A percentile compares a stretch with the other conserved stretches of the same genome.
Evolutionary conservation across 1,139 yeast genomes (phyloP).

Genomic region (Lodderomyces theae): DNA sequence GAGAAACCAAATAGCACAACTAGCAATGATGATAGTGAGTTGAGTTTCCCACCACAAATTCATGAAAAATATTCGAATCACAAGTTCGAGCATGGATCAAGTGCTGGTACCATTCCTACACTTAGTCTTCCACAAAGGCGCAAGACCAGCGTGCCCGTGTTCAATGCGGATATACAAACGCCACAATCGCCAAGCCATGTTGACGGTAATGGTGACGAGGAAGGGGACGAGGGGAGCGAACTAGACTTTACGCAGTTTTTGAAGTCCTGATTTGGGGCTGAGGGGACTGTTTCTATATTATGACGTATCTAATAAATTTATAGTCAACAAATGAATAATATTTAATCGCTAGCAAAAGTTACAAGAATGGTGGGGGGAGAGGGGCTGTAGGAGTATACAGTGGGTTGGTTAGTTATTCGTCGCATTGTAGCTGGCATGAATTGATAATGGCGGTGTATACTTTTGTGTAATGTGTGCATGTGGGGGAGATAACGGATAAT

Average conservation of each 20-base stretch:
- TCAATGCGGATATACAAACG: neutral
- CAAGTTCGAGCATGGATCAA: neutral
- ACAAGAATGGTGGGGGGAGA: too few relatives aligned
- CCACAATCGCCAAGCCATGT: neutral
- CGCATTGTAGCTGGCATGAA: too few relatives aligned
- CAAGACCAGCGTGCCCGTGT: neutral
- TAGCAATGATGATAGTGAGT: conserved; percentile 2
- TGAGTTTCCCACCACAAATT: conserved; percentile 1
- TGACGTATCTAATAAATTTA: too few relatives aligned
- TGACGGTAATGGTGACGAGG: neutral
- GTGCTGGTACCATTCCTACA: neutral
- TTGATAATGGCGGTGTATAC: too few relatives aligned
- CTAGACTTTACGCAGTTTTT: conserved; percentile 51
- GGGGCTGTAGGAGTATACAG: too few relatives aligned
- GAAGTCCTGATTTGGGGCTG: conserved; percentile 19
- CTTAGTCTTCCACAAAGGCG: neutral
- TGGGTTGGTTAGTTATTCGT: too few relatives aligned
- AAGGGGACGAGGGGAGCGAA: conserved; percentile 23
- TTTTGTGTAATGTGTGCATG: too few relatives aligned
- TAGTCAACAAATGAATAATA: too few relatives aligned
- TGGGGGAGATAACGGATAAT: too few relatives aligned
- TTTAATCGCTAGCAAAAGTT: too few relatives aligned
- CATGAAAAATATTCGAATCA: neutral
- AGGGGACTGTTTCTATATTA: too few relatives aligned
- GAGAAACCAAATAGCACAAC: neutral